These are phyloP conservation scores for Candida pseudocylindracea DNA, from an alignment of 1,139 yeast genomes.

Conservation along the genomic window DNA sequence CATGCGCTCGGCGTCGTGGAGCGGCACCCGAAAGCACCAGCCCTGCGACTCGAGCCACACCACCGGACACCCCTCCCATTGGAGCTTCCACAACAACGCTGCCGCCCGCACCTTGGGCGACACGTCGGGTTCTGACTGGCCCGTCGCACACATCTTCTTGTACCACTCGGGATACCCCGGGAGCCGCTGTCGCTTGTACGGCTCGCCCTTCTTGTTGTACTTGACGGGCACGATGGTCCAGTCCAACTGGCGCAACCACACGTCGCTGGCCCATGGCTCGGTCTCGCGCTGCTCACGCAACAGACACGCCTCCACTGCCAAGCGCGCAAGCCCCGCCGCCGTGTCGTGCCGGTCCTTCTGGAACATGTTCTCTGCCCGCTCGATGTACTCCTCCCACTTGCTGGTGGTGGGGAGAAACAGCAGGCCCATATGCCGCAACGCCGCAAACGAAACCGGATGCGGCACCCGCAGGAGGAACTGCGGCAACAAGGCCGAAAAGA, in stretches of 20 bases:
- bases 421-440: conserved; percentile 55
- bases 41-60: conserved; percentile 65
- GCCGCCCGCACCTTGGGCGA: conserved; percentile 53
- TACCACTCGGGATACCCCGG: conserved; percentile 97
- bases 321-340: no score
- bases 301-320: no score
- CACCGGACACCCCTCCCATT: conserved; percentile 75
- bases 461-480: conserved; percentile 48
- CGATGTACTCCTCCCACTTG: conserved; percentile 52
- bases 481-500: conserved; percentile 51
- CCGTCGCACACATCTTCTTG: conserved; percentile 15
- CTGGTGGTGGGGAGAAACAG: conserved; percentile 60
- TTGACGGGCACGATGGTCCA: conserved; percentile 34
- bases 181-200: conserved; percentile 13
- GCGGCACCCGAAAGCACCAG: conserved; percentile 65
- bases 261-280: conserved; percentile 25
- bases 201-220: no score
- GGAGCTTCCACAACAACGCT: conserved; percentile 50
- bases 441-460: conserved; percentile 91
- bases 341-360: conserved; percentile 25
- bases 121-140: conserved; percentile 13
- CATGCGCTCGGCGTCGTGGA: conserved; percentile 9
- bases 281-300: no score
- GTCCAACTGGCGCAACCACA: conserved; percentile 79
- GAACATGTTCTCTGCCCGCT: conserved; percentile 46